Evolutionary conservation across 768 basidiomycete species (phyloP).

Genomic region (Leccinum olivaceopallidum): DNA sequence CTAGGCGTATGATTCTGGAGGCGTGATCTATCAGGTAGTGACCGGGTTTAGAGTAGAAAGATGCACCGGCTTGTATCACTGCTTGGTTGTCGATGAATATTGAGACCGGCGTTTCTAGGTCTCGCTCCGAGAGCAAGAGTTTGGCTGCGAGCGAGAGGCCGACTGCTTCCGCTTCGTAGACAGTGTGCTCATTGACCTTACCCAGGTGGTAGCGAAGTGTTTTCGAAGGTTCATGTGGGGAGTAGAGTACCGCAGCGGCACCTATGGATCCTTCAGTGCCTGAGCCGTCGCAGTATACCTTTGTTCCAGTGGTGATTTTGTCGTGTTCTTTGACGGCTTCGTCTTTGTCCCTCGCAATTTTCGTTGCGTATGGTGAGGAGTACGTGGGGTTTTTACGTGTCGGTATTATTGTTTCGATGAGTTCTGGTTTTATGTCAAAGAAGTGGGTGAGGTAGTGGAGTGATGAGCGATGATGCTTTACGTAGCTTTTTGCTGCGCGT

Average conservation of each 20-base stretch:
- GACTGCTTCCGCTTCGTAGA: background rate
- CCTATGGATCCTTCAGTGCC: background rate
- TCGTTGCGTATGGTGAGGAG: background rate
- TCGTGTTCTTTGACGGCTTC: background rate
- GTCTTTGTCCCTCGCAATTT: background rate
- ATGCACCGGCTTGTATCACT: too few species aligned
- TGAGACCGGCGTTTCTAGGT: background rate
- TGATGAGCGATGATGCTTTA: background rate
- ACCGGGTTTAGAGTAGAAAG: too few species aligned
- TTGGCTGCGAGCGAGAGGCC: background rate
- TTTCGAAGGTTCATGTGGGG: background rate
- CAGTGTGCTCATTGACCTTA: background rate
- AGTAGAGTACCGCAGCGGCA: background rate
- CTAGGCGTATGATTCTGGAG: too few species aligned
- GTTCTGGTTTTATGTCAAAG: background rate
- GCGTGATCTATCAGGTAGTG: too few species aligned
- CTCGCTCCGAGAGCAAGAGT: background rate
- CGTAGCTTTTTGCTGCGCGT: background rate
- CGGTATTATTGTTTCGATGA: background rate
- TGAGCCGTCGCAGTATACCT: background rate
- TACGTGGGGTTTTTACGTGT: background rate
- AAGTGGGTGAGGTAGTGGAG: background rate
- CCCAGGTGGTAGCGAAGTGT: background rate
- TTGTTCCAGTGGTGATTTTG: background rate
- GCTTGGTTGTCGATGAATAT: background rate